Percentiles rank a stretch among this genome's conserved stretches.
Evolutionary conservation across 2,329 filamentous ascomycete genomes (phyloP).

Genomic region (Berkeleyomyces basicola): DNA sequence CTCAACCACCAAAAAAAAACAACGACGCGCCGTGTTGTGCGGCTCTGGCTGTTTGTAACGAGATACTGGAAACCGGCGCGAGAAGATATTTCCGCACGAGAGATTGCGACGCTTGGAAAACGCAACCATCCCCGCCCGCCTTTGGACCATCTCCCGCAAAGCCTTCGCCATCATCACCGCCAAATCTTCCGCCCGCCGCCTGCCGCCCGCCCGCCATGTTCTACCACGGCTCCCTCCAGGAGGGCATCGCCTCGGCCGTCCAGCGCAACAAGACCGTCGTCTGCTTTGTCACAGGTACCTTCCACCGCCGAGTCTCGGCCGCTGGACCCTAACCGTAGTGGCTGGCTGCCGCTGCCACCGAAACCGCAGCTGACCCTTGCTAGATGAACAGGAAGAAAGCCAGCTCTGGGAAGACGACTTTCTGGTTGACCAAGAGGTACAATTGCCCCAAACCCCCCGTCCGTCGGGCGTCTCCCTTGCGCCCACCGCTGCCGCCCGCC

Average conservation of each 20-base stretch:
- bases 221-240: conserved; percentile 62
- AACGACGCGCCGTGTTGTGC: too few relatives aligned
- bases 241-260: conserved; percentile 62
- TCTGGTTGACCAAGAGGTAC: conserved; percentile 38
- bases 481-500: not conserved
- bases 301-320: not conserved
- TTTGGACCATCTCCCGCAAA: not conserved
- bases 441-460: conserved; percentile 12
- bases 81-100: too few relatives aligned
- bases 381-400: conserved; percentile 56
- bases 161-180: not conserved
- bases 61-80: too few relatives aligned
- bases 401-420: conserved; percentile 56
- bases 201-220: conserved; percentile 43
- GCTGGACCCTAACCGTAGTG: not conserved
- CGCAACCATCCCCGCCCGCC: too few relatives aligned
- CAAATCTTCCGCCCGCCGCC: not conserved
- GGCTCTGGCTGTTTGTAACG: too few relatives aligned
- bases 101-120: too few relatives aligned
- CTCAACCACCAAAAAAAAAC: too few relatives aligned
- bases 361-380: not conserved
- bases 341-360: not conserved
- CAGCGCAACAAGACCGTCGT: conserved; percentile 60
- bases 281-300: conserved; percentile 65
- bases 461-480: not conserved